Evolutionary conservation across 176 grass and related monocot genomes (phyloP), one percentile per base, ranked within the genome.

Genomic region (Aegilops bicornis): DNA sequence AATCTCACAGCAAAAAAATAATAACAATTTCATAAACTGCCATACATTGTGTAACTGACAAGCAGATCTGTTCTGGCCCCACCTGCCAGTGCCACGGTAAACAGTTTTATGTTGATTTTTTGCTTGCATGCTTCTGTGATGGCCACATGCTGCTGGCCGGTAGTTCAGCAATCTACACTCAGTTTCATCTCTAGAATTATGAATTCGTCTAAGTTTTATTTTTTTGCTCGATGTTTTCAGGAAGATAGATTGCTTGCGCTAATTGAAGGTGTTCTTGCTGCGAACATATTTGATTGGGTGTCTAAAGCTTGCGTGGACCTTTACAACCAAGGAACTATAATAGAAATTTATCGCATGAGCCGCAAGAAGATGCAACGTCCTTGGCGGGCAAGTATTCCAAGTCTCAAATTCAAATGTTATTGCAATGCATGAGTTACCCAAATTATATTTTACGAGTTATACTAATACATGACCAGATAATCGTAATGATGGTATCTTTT

Each of bases 221-320:
- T 81, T 5, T 17, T 31, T 90, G 30, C 25, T 62, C 78, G 48
- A 85, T 81, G 43, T 84, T 78, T 42, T 84, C 84, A 98, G 97
- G 97, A 98, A 88, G 90, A 93, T 86, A 94, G 97, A 85, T 78
- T 98, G 60, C 89, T 92, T 85, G 92, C 85, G 15, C 82, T 98
- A 62, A 96, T 98, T 47, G 97, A 98, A 91, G 97, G 97, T 79
- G 97, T 94, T 76, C 91, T 98, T 78, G 97, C 94, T 88, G 97
- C 97, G 83, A 98, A 98, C 67, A 98, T 98, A 90, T 98, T 98
- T 85, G 97, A 98, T 79, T 98, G 97, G 97, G 97, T 94, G 63
- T 98, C 97, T 86, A 86, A 92, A 89, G 97, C 94, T 79, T 98
- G 97, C 89, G 97, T 98, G 64, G 97, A 98, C 27, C 97, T 98